Conservation (phyloP, 2,329 filamentous ascomycete species). For the Arthroderma sp. region DNA sequence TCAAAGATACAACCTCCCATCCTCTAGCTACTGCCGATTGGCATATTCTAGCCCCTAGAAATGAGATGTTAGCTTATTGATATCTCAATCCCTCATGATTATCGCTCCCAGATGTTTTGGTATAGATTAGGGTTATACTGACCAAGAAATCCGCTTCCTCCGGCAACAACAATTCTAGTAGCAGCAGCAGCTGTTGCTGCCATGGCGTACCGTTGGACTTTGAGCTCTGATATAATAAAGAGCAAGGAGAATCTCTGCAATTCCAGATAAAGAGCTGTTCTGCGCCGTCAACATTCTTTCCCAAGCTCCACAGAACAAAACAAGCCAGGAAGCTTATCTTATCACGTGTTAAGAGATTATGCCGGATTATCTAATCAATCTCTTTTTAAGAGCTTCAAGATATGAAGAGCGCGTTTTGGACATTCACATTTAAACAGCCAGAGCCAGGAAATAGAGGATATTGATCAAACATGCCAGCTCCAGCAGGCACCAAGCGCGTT, state of each 20-base stretch:
- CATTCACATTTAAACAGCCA: background rate
- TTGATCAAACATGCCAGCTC: constrained; percentile 37
- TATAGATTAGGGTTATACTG: constrained; percentile 12
- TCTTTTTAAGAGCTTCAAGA: background rate
- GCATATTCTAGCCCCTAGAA: constrained; percentile 63
- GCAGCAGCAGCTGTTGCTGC: constrained; percentile 40
- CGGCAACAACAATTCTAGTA: constrained; percentile 80
- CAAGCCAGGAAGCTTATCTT: background rate
- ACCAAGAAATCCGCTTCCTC: constrained; percentile 86
- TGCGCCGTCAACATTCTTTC: background rate
- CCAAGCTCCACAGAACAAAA: background rate
- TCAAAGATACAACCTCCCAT: constrained; percentile 88
- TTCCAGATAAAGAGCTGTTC: background rate
- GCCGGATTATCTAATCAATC: background rate
- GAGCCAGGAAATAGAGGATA: background rate
- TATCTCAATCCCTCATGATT: no score
- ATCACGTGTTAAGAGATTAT: background rate
- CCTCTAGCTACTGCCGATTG: constrained; percentile 73
- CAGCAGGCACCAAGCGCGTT: constrained; percentile 44
- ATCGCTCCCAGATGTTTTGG: background rate
- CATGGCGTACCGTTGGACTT: constrained; percentile 1
- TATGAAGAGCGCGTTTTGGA: background rate
- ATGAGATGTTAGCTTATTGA: constrained; percentile 5
- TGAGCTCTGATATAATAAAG: background rate
- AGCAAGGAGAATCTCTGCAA: background rate